Base-by-base conservation (phyloP, 31 red algal genomes). In the Bonnemaisonia californica region DNA sequence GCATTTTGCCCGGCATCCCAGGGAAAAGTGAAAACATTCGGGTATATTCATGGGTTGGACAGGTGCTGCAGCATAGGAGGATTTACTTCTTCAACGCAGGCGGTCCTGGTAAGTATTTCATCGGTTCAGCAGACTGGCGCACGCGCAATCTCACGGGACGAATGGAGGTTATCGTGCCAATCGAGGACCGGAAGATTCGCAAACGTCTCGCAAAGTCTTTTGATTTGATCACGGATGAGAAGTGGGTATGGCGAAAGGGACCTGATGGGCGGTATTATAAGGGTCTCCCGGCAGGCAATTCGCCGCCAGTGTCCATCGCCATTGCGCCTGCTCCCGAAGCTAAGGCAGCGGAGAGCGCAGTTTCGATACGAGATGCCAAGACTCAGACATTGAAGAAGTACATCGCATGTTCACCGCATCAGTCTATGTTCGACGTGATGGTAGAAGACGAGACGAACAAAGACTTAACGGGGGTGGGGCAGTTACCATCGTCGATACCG, bases 11-110 rank as follows among this genome's bases (percentile, higher is more conserved):
- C 2, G 89, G 89, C 21, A 62, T 95, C 23, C 72, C 79, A 30
- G 96, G 92, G 59, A 38, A 79, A 24, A 93, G 89, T 59, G 92
- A 98, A 1, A 95, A 95, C 75, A 95, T 98, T 62, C 80, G 90
- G 19, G 96, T 98, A 7, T 81, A 88, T 55, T 90, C 84, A 3
- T 82, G 80, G 77, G 64, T 98, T 30, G 96, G 92, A 22, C 92
- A 91, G 29, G 77, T 95, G 34, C 62, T 98, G 45, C 83, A 95
- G 57, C 96, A 98, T 65, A 58, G 72, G 41, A 88, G 96, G 3
- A 80, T 98, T 39, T 98, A 88, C 42, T 98, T 91, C 79, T 98
- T 98, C 51, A 76, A 86, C 38, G 71, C 86, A 5, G 96, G 92
- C 18, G 90, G 95, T 2, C 41, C 64, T 38, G 86, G 82, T 29